Percentiles rank a stretch among this genome's conserved stretches.
These are phyloP conservation scores for Claviceps capensis DNA, from an alignment of 2,329 filamentous ascomycete species.

Conservation along the genomic window DNA sequence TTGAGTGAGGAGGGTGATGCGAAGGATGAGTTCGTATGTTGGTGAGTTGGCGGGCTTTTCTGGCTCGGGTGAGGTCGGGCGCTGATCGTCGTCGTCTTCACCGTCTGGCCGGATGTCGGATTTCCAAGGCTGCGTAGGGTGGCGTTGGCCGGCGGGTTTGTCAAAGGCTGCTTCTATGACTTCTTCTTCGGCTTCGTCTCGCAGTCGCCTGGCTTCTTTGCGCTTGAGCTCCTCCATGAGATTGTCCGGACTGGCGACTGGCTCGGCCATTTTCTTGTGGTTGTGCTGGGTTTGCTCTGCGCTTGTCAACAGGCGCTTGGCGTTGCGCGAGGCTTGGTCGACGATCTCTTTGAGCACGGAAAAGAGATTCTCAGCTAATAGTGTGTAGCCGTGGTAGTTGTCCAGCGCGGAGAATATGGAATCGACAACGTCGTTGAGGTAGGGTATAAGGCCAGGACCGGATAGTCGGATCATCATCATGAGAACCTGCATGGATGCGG, in stretches of 20 bases:
- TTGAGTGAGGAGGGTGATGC: constrained; percentile 72
- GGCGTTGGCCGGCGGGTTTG: constrained; percentile 14
- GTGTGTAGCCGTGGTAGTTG: constrained; percentile 84
- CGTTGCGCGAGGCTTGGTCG: constrained; percentile 58
- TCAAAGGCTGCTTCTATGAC: constrained; percentile 6
- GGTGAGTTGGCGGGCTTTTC: constrained; percentile 57
- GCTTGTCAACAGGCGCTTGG: constrained; percentile 32
- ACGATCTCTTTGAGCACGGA: constrained; percentile 70
- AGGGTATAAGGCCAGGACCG: constrained; percentile 69
- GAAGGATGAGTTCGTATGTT: constrained; percentile 67
- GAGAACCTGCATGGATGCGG: constrained; percentile 78
- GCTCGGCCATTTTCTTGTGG: constrained; percentile 27
- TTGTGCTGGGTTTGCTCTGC: constrained; percentile 20
- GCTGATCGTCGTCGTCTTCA: constrained; percentile 17
- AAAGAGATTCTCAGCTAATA: constrained; percentile 76
- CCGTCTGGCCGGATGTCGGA: constrained; percentile 17
- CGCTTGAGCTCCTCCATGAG: constrained; percentile 49
- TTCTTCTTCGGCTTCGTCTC: constrained; percentile 21
- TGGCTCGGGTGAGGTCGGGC: constrained; percentile 16
- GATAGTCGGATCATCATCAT: constrained; percentile 89
- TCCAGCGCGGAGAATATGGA: constrained; percentile 90
- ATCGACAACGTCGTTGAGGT: constrained; percentile 79
- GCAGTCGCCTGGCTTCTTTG: constrained; percentile 23
- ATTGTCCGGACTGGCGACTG: constrained; percentile 25
- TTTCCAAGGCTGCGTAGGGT: constrained; percentile 25